phyloP scores from a whole-genome alignment of 163 green algal species.

The Scenedesmus sp. region DNA sequence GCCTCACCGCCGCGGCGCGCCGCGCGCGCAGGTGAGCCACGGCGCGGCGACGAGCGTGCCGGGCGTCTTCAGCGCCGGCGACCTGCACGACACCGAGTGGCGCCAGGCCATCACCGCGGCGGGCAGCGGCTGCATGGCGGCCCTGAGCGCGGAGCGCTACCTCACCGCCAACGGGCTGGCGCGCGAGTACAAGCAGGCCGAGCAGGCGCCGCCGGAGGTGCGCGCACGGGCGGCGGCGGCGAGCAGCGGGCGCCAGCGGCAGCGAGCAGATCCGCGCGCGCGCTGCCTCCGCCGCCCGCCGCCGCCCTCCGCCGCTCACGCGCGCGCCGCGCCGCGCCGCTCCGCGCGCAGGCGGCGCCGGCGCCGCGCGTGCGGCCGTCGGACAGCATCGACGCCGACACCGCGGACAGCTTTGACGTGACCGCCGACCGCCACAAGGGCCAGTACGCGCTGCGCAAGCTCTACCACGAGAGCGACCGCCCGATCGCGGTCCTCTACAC shows the following conservation, averaged over 20 bases:
- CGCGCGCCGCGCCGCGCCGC: no score
- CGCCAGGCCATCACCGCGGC: constrained; percentile 94
- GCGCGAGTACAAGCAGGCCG: constrained; percentile 57
- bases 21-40: constrained; percentile 62
- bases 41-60: constrained; percentile 79
- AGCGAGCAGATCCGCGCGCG: no score
- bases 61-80: constrained; percentile 91
- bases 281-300: no score
- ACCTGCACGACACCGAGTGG: constrained; percentile 94
- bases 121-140: constrained; percentile 92
- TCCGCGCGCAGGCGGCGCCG: no score
- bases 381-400: constrained; percentile 31
- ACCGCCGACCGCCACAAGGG: constrained; percentile 68
- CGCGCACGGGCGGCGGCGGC: constrained; percentile 15
- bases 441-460: constrained; percentile 94
- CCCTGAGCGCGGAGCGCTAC: constrained; percentile 93
- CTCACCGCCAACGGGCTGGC: constrained; percentile 79
- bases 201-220: constrained; percentile 39
- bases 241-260: background rate
- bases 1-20: no score
- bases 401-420: constrained; percentile 68
- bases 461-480: constrained; percentile 97
- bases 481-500: constrained; percentile 94
- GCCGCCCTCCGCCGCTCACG: no score
- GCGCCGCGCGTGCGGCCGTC: no score